Base-by-base conservation (phyloP, 768 basidiomycete genomes). In the Boletus pseudo-olivaceus region DNA sequence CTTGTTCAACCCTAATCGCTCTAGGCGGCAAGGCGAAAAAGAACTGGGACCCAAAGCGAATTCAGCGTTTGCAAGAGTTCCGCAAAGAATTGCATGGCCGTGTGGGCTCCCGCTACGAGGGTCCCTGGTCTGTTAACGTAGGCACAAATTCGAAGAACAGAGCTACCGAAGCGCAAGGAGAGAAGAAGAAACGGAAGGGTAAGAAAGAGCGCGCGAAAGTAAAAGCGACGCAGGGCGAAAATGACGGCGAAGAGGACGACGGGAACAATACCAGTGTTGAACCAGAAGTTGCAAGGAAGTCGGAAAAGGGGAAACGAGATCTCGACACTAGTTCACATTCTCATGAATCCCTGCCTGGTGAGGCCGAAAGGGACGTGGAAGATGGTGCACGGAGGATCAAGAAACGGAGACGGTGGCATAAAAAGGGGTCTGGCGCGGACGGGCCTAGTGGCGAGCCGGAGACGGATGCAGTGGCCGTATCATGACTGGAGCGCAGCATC, bases 61-160 rank as follows among this genome's bases (percentile, higher is more conserved):
- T 74, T 23, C 82, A 87, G 43, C 81, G 85, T 58, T 74, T 96
- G 42, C 76, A 79, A 62, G 88, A 93, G 55, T 77, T 97, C 53
- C 90, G 88, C 68, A 66, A 76, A 43, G 83, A 77, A 65, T 66
- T 97, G 15, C 62, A 58, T 26, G 76, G 77, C 53, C 76, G 85
- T 19, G 59, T 64, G 8, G 66, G 67, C 23, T 60, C 41, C 19
- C 54, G 19, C 0, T 59, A 57, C 23, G 58, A 56, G 23, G 65
- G 51, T 39, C 20, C 57, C 20, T 68, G 67, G 67, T 61, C 61
- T 23, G 29, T 65, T 30, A 47, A 47, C 1, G 12, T 11, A 7
- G 34, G 19, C 10, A 48, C 46, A 19, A 48, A 43, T 10, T 27
- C 45, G 6, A 56, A 51, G n/a, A 58, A 50, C 9, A 63, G 49